Evolutionary conservation across 495 filamentous ascomycete species (phyloP), one percentile per base, ranked within the genome.

Genomic region (Lepidopterella palustris): DNA sequence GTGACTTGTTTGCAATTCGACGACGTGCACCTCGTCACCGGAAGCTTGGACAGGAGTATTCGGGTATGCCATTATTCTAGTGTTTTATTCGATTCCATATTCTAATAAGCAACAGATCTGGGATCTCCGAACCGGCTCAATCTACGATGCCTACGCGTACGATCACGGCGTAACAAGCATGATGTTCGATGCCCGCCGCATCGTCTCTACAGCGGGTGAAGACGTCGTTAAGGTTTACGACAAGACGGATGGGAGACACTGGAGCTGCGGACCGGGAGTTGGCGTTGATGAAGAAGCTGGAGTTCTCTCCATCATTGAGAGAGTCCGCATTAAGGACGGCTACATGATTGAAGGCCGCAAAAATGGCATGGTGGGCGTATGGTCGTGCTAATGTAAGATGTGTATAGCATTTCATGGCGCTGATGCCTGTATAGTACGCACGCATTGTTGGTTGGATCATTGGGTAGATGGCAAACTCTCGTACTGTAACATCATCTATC

Each of bases 1-100:
- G 90, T 99, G 21, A 96, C 93, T 2, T 90, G 88, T 66, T 76
- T 99, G 57, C 95, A 97, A 71, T 99, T 99, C 63, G 95, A 99
- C 67, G 91, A 97, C 68, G 81, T 95, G 15, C 92, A 96, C 74
- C 71, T 99, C 51, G 90, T 99, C 53, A 97, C 93, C 31, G 95
- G 91, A 40, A 96, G 91, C 79, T 68, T 89, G 61, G 93, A 99
- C 72, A 81, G 95, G 60, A 97, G 92, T 73, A 89, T 97, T 68
- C 78, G 93, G 76, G 93, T 98, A 79, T 80, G 89, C 47, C 15
- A 5, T n/a, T n/a, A n/a, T n/a, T n/a, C n/a, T n/a, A n/a, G n/a
- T n/a, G n/a, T n/a, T n/a, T n/a, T n/a, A n/a, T n/a, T n/a, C n/a
- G n/a, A n/a, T n/a, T n/a, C n/a, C n/a, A n/a, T n/a, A n/a, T n/a